Percentiles rank a stretch among this genome's conserved stretches.
These are phyloP conservation scores for Gonium pectorale DNA, from an alignment of 139 green algal genomes.

Conservation along the genomic window DNA sequence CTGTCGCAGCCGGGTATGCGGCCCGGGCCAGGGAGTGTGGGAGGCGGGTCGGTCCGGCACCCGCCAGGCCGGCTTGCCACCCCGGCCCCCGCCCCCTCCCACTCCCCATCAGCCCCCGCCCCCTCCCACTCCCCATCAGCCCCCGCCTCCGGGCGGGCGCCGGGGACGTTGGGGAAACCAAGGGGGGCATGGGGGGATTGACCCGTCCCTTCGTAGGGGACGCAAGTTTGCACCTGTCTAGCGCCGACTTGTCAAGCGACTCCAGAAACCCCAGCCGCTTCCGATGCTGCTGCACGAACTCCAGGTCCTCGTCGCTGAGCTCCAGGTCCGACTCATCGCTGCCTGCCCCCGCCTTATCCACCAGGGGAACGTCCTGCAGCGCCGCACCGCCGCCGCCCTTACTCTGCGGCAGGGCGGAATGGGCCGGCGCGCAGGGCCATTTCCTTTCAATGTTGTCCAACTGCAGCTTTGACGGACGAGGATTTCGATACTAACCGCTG, in stretches of 20 bases:
- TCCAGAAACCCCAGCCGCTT: slow-evolving; percentile 62
- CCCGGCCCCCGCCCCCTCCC: too few relatives aligned
- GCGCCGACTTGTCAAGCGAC: slow-evolving; percentile 48
- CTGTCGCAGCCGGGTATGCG: too few relatives aligned
- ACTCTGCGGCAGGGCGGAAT: background rate
- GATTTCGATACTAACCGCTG: background rate
- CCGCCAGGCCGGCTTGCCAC: too few relatives aligned
- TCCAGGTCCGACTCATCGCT: slow-evolving; percentile 45
- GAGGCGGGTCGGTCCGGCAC: too few relatives aligned
- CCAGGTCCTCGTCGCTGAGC: slow-evolving; percentile 70
- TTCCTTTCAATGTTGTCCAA: background rate
- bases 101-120: too few relatives aligned
- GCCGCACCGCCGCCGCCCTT: slow-evolving; percentile 20
- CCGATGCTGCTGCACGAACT: slow-evolving; percentile 69
- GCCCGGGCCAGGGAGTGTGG: too few relatives aligned
- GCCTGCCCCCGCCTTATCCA: background rate
- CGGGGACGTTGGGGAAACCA: too few relatives aligned
- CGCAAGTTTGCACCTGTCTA: slow-evolving; percentile 50
- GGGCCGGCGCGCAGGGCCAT: background rate
- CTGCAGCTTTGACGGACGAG: background rate
- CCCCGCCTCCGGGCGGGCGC: too few relatives aligned
- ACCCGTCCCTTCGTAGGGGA: too few relatives aligned
- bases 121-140: too few relatives aligned
- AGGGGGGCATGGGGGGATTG: too few relatives aligned
- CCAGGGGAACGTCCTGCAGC: slow-evolving; percentile 33